A percentile compares a stretch with the other conserved stretches of the same genome.
These are phyloP conservation scores for Picochlorum sp. DNA, from an alignment of 139 green algal species.

Conservation along the genomic window DNA sequence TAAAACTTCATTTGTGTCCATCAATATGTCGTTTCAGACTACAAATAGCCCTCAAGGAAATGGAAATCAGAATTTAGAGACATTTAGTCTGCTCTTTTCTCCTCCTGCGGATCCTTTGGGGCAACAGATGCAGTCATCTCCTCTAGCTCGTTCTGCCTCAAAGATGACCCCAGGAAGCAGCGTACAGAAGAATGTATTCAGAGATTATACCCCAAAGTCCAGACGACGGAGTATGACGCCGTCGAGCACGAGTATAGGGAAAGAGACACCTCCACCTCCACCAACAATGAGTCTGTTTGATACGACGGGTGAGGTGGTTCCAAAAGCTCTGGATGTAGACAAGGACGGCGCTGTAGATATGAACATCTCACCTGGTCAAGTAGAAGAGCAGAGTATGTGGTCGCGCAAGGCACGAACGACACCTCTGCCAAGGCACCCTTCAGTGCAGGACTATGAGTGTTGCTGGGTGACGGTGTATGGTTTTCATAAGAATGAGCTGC, in stretches of 20 bases:
- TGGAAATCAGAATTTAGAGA: constrained; percentile 5
- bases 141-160: not conserved
- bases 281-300: constrained; percentile 28
- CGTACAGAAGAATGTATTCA: not conserved
- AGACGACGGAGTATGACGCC: constrained; percentile 38
- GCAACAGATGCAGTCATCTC: constrained; percentile 3
- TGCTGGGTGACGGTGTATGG: constrained; percentile 50
- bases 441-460: constrained; percentile 16
- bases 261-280: constrained; percentile 28
- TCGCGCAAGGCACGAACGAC: too few species aligned
- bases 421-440: constrained; percentile 7
- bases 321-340: not conserved
- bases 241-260: constrained; percentile 22
- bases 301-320: constrained; percentile 3
- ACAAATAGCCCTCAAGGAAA: constrained; percentile 1
- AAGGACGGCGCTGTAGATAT: not conserved
- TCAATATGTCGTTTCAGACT: constrained; percentile 2
- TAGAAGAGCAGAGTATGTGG: not conserved
- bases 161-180: not conserved
- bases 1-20: not conserved
- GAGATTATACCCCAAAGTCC: constrained; percentile 19
- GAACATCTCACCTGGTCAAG: not conserved
- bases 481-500: constrained; percentile 21
- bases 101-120: constrained; percentile 10
- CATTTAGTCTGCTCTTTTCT: constrained; percentile 29